Evolutionary conservation across 176 grass and related monocot genomes (phyloP).

Genomic region (Stipa capillata): DNA sequence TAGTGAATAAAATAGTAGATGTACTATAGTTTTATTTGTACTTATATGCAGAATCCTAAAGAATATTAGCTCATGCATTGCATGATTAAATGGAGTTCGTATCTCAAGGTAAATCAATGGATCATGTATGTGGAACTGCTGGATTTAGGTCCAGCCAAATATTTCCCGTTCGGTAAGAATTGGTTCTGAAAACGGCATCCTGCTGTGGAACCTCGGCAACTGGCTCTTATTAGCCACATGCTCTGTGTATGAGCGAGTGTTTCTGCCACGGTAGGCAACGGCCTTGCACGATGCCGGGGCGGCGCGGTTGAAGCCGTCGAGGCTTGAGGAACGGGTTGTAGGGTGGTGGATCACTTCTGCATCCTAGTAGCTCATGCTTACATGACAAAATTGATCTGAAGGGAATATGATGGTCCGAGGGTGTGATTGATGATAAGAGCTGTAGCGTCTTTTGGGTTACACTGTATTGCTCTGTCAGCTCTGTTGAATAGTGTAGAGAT

Average conservation of each 20-base stretch:
- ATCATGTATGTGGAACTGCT: too few species aligned
- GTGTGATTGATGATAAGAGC: background rate
- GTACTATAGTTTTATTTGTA: too few species aligned
- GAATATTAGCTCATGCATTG: too few species aligned
- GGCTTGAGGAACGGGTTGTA: background rate
- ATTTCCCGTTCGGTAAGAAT: background rate
- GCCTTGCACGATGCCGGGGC: background rate
- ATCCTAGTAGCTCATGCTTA: background rate
- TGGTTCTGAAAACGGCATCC: background rate
- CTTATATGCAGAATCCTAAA: too few species aligned
- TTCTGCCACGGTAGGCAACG: too few species aligned
- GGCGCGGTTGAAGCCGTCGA: background rate
- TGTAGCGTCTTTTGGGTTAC: background rate
- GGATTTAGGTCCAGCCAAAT: background rate
- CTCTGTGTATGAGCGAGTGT: too few species aligned
- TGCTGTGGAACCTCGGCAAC: background rate
- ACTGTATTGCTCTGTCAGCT: background rate
- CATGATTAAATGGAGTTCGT: too few species aligned
- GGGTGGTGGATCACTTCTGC: background rate
- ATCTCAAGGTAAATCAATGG: too few species aligned
- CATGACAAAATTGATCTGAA: background rate
- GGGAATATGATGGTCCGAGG: background rate
- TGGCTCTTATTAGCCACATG: background rate
- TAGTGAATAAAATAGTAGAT: too few species aligned
- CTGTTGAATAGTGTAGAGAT: background rate